Evolutionary conservation across 2,329 filamentous ascomycete species (phyloP).

Genomic region (Exophiala calicioides): DNA sequence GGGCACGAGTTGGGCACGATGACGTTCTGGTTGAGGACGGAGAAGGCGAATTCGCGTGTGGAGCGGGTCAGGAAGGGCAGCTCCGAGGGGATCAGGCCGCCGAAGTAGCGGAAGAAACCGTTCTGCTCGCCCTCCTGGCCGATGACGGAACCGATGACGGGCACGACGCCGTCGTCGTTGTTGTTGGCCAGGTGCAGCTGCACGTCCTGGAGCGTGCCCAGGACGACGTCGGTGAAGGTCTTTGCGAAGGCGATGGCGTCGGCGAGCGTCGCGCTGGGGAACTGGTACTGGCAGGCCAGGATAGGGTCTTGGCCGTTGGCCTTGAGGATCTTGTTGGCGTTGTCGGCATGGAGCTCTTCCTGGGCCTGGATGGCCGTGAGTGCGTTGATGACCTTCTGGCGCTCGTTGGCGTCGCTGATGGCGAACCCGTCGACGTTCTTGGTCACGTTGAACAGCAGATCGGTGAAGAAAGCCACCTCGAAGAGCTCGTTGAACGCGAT

Average conservation of each 20-base stretch:
- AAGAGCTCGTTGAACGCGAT: conserved; percentile 73
- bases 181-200: conserved; percentile 58
- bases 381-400: conserved; percentile 46
- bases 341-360: conserved; percentile 67
- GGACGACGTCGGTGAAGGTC: conserved; percentile 68
- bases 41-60: conserved; percentile 66
- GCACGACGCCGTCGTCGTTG: conserved; percentile 57
- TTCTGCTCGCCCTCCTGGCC: conserved; percentile 76
- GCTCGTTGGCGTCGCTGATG: conserved; percentile 44
- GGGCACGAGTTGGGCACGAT: conserved; percentile 60
- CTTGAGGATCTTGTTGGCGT: conserved; percentile 60
- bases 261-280: conserved; percentile 57
- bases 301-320: conserved; percentile 53
- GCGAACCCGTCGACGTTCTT: conserved; percentile 50
- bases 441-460: conserved; percentile 67
- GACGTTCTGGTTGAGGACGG: conserved; percentile 61
- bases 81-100: conserved; percentile 61
- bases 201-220: conserved; percentile 68
- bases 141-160: conserved; percentile 61
- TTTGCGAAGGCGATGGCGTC: conserved; percentile 62
- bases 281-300: conserved; percentile 54
- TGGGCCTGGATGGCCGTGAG: conserved; percentile 61
- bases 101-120: conserved; percentile 64
- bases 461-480: conserved; percentile 68
- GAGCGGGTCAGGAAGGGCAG: conserved; percentile 67